Evolutionary conservation across 768 basidiomycete species (phyloP), one percentile per base, ranked within the genome.

Genomic region (Rhodotorula taiwanensis): DNA sequence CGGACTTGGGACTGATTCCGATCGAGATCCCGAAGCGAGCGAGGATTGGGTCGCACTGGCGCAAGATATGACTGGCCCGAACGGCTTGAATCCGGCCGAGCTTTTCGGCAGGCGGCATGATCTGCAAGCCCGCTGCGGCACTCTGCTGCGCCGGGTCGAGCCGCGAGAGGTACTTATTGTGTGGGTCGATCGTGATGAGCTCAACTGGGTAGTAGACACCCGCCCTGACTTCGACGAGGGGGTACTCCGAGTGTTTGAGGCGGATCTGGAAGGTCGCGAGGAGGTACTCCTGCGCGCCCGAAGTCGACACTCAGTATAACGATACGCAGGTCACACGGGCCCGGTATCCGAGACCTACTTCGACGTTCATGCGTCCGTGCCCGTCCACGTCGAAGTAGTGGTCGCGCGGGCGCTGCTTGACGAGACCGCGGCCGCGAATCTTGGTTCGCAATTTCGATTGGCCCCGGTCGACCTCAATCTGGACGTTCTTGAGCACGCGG

Each of bases 271-370:
- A 61, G 4, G 52, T 14, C 2, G 3, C 5, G 1, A 3, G 39
- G 39, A 66, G n/a, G 55, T 60, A 66, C 7, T 25, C 44, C 64
- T 65, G 54, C 21, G 4, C n/a, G n/a, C n/a, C n/a, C n/a, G n/a
- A n/a, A n/a, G n/a, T n/a, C n/a, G 8, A 34, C 23, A 18, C 34
- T 25, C 15, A 48, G 9, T 27, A 4, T 30, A 8, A 31, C 10
- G n/a, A 31, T 31, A 15, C 13, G 42, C 42, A 14, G 13, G 13
- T 10, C 13, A 43, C 42, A 43, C 11, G 15, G 15, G 28, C 11
- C 1, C 1, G 11, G 39, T 25, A n/a, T 36, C 31, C 9, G n/a
- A n/a, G 34, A 51, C 49, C 13, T 36, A 56, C 58, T 47, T 57
- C 50, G 51, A 66, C 64, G 25, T 33, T 39, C 0, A 28, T 28